Evolutionary conservation across 768 basidiomycete genomes (phyloP), one percentile per base, ranked within the genome.

Genomic region (Auriscalpium microsporum): DNA sequence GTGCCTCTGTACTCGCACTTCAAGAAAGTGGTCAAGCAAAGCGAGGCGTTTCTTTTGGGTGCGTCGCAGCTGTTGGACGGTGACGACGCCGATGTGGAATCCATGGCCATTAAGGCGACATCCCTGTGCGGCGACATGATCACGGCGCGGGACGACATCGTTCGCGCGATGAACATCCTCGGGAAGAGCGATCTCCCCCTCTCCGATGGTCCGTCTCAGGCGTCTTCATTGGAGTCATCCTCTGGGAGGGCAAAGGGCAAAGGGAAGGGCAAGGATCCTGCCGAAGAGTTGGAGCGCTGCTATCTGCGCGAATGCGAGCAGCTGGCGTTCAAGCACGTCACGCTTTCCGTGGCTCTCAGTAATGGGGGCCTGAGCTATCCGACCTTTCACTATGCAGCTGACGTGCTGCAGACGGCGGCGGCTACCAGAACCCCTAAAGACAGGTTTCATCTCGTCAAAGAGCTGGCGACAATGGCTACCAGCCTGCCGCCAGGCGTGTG

Each of bases 401-500:
- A 13, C 13, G 19, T 52, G 19, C 55, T 48, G 44, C 68, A 66
- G 21, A 76, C 74, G 0, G 68, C 71, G 40, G 67, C 60, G 38
- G 63, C 71, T 10, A 76, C 74, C 35, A 70, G 79, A 45, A 69
- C 69, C 51, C 75, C 77, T 19, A 76, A 74, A 63, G 69, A 75
- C 59, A 69, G 78, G 37, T 63, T 81, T 38, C 78, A 78, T 62
- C 71, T 81, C n/a, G 67, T 78, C 58, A 77, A 78, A 65, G 81
- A 82, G 65, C 70, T 81, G n/a, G 77, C 78, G 16, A 74, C 76
- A 21, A 79, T 76, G 67, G 75, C 78, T 5, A 81, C 80, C 9
- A 74, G 74, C 52, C 70, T 81, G n/a, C 81, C 80, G 50, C 71
- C 75, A 2, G 80, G 80, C 7, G 72, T 81, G 5, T 81, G 77